Conservation (phyloP, 768 basidiomycete species). For the Leucocoprinus sp. region DNA sequence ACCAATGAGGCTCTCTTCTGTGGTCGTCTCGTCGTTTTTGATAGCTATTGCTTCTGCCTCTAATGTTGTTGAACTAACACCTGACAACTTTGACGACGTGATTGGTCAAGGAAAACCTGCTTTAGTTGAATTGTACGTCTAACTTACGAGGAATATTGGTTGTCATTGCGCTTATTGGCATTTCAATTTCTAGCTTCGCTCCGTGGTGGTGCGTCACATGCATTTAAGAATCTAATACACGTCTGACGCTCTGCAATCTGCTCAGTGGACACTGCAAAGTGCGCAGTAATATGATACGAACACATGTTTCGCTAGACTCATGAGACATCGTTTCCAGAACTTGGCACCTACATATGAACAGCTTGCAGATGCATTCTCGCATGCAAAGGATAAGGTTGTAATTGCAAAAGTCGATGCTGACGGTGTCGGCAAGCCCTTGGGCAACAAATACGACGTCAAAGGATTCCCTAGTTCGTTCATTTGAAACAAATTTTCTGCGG, state of each 20-base stretch:
- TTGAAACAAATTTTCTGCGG: not conserved
- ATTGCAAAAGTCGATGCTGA: slow-evolving; percentile 94
- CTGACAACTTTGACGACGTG: slow-evolving; percentile 65
- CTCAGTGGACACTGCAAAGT: slow-evolving; percentile 84
- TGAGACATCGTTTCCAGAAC: slow-evolving; percentile 38
- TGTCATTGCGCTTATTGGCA: slow-evolving; percentile 10
- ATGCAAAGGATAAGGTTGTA: slow-evolving; percentile 73
- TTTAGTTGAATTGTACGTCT: slow-evolving; percentile 83
- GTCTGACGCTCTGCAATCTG: slow-evolving; percentile 8
- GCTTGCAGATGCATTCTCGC: slow-evolving; percentile 78
- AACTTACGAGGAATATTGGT: not conserved
- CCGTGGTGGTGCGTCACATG: slow-evolving; percentile 68
- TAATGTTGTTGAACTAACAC: slow-evolving; percentile 74
- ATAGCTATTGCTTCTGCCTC: slow-evolving; percentile 56
- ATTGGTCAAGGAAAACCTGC: slow-evolving; percentile 78
- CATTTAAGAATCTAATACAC: not conserved
- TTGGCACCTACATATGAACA: slow-evolving; percentile 86
- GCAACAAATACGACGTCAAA: slow-evolving; percentile 68
- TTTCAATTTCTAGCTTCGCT: slow-evolving; percentile 49
- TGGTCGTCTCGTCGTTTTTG: slow-evolving; percentile 48
- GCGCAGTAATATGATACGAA: slow-evolving; percentile 12
- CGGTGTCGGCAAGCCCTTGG: slow-evolving; percentile 71
- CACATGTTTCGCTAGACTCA: not conserved
- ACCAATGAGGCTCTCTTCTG: slow-evolving; percentile 53
- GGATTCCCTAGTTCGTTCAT: slow-evolving; percentile 74